Percentiles rank a stretch among this genome's conserved stretches.
phyloP scores from a whole-genome alignment of 148 eudicot genomes.

The Rhododendron simsii region DNA sequence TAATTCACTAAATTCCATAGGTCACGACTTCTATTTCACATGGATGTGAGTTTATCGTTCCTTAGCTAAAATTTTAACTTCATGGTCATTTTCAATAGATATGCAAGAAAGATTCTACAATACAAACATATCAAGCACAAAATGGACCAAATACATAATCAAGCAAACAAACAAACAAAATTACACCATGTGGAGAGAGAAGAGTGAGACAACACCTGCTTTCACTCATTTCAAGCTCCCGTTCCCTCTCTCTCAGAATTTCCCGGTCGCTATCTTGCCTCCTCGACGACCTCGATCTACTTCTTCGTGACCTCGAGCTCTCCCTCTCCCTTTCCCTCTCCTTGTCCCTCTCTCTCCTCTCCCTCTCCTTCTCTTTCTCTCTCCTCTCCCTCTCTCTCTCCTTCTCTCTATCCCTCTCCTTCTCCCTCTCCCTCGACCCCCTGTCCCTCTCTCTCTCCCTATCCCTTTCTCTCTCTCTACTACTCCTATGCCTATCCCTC shows the following conservation, averaged over 20 bases:
- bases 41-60: not conserved
- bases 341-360: not conserved
- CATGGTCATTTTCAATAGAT: not conserved
- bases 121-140: not conserved
- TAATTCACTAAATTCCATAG: not conserved
- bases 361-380: constrained; percentile 15
- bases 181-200: not conserved
- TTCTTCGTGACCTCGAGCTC: constrained; percentile 23
- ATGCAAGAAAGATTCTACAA: not conserved
- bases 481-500: constrained; percentile 24
- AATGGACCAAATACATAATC: not conserved
- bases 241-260: constrained; percentile 30
- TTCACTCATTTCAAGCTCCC: constrained; percentile 55
- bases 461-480: constrained; percentile 27
- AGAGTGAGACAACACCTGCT: constrained; percentile 50
- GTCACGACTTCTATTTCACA: not conserved
- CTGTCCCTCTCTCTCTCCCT: constrained; percentile 14
- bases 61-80: not conserved
- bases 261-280: constrained; percentile 44
- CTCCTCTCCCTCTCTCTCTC: not conserved
- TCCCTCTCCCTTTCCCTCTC: constrained; percentile 24
- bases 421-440: constrained; percentile 24
- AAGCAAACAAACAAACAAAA: not conserved
- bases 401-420: constrained; percentile 9
- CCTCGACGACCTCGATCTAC: constrained; percentile 27